phyloP scores from a whole-genome alignment of 108 stramenopile species.

The Pseudonitzschia pungens region DNA sequence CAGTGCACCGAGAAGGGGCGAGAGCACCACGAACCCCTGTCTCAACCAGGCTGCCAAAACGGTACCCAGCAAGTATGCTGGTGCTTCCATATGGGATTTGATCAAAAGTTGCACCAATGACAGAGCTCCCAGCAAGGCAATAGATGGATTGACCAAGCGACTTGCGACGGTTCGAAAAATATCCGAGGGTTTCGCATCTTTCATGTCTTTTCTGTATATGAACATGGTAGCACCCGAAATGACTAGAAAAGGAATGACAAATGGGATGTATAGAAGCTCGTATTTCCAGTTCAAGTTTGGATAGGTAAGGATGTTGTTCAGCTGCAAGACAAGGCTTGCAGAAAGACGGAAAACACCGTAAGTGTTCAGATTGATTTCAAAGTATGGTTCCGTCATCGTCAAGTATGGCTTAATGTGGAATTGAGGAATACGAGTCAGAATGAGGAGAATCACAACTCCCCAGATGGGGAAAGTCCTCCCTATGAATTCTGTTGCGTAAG shows the following conservation, averaged over 20 bases:
- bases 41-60: conserved; percentile 52
- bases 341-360: conserved; percentile 56
- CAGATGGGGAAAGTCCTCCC: conserved; percentile 56
- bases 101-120: conserved; percentile 60
- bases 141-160: conserved; percentile 49
- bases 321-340: conserved; percentile 54
- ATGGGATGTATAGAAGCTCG: conserved; percentile 63
- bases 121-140: conserved; percentile 60
- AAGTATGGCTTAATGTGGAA: conserved; percentile 50
- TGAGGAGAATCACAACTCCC: conserved; percentile 49
- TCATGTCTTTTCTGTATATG: conserved; percentile 49
- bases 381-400: conserved; percentile 38
- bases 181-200: conserved; percentile 17
- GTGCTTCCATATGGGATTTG: conserved; percentile 39
- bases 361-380: conserved; percentile 53
- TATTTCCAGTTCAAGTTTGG: conserved; percentile 64
- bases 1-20: conserved; percentile 51
- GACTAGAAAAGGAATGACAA: conserved; percentile 62
- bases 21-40: conserved; percentile 56
- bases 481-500: conserved; percentile 45
- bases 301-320: conserved; percentile 57
- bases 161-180: conserved; percentile 35
- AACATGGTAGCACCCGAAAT: conserved; percentile 51
- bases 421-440: conserved; percentile 49
- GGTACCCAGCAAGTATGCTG: conserved; percentile 56